Conservation (phyloP, 2,329 filamentous ascomycete species). For the Sphaerulina vaccinii region DNA sequence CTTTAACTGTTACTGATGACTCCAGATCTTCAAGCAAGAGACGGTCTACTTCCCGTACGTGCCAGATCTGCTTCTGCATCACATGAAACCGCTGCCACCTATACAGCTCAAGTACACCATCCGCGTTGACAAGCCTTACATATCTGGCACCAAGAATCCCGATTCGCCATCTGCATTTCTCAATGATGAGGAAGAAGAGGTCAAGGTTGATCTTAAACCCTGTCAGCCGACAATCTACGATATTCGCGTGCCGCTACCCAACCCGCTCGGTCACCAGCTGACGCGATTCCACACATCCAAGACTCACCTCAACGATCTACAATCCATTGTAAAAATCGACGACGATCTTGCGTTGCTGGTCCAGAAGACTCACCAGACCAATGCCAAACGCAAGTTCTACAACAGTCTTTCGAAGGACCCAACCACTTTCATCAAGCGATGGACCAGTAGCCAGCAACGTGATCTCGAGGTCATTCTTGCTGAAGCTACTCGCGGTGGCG, state of each 20-base stretch:
- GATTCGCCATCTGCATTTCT: constrained; percentile 42
- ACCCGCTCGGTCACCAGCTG: constrained; percentile 73
- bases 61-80: constrained; percentile 67
- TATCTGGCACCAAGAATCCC: constrained; percentile 65
- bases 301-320: constrained; percentile 62
- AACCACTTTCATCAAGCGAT: constrained; percentile 77
- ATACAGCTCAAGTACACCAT: constrained; percentile 89
- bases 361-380: constrained; percentile 78
- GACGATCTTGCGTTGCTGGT: constrained; percentile 81
- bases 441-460: constrained; percentile 86
- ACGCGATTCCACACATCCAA: constrained; percentile 41
- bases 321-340: constrained; percentile 73
- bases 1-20: constrained; percentile 5
- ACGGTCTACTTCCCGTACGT: constrained; percentile 83
- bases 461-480: constrained; percentile 87
- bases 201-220: constrained; percentile 25
- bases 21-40: constrained; percentile 68
- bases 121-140: constrained; percentile 68
- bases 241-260: constrained; percentile 76
- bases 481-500: constrained; percentile 64
- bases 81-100: constrained; percentile 76
- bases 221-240: constrained; percentile 85
- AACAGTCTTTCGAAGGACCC: constrained; percentile 76
- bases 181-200: constrained; percentile 32
- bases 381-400: constrained; percentile 88